A percentile compares a stretch with the other conserved stretches of the same genome.
These are phyloP conservation scores for Umbilicus rupestris DNA, from an alignment of 164 flowering plant genomes.

Conservation along the genomic window DNA sequence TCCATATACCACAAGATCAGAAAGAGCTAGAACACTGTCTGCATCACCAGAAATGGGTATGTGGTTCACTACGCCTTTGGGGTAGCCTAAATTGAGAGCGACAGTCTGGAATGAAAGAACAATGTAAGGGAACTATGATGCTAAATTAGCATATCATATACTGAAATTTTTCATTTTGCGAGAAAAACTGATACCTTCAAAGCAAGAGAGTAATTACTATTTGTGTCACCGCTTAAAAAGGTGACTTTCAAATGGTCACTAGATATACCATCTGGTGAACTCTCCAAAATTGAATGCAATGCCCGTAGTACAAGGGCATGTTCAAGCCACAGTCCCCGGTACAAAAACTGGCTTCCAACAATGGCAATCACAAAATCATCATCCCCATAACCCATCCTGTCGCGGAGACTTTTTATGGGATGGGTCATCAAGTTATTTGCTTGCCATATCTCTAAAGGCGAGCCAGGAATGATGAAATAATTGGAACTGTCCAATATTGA, in stretches of 20 bases:
- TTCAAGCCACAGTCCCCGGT: conserved; percentile 88
- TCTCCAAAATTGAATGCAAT: conserved; percentile 44
- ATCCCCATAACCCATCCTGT: conserved; percentile 31
- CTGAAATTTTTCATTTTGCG: not conserved
- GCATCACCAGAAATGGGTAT: conserved; percentile 36
- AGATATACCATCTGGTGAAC: conserved; percentile 25
- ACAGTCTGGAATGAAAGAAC: conserved; percentile 39
- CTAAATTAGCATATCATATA: not conserved
- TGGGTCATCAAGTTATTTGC: conserved; percentile 29
- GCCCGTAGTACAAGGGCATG: conserved; percentile 77
- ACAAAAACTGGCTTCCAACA: conserved; percentile 68
- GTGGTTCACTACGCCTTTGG: conserved; percentile 48
- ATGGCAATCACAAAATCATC: conserved; percentile 59
- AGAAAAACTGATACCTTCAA: conserved; percentile 52
- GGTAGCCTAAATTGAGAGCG: conserved; percentile 58
- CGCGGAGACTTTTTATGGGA: conserved; percentile 26
- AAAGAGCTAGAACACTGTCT: conserved; percentile 29
- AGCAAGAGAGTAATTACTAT: conserved; percentile 49
- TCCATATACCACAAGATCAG: conserved; percentile 82
- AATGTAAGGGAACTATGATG: not conserved
- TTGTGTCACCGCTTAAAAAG: conserved; percentile 44
- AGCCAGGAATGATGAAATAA: conserved; percentile 80
- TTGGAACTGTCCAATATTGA: conserved; percentile 77
- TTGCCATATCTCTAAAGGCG: conserved; percentile 70
- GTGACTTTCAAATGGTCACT: conserved; percentile 45